Percentiles rank a stretch among this genome's conserved stretches.
phyloP scores from a whole-genome alignment of 2,329 filamentous ascomycete species.

The Aspergillus pseudoterreus region DNA sequence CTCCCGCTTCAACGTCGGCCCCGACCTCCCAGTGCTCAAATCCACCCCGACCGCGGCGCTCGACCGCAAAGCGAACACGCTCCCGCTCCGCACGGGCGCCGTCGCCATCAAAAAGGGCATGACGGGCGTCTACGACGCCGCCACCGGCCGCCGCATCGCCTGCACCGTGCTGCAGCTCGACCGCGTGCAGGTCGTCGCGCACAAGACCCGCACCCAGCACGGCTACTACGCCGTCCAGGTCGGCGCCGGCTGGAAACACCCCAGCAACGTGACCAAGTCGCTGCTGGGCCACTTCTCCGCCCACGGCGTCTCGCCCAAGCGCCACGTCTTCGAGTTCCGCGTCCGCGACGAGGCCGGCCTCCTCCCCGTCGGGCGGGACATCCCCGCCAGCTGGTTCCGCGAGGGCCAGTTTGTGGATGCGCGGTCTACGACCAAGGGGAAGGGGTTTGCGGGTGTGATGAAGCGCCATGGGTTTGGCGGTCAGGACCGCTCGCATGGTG shows the following conservation, averaged over 20 bases:
- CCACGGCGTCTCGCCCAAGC: conserved; percentile 78
- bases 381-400: conserved; percentile 87
- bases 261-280: conserved; percentile 74
- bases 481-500: conserved; percentile 90
- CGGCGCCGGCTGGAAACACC: conserved; percentile 69
- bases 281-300: conserved; percentile 83
- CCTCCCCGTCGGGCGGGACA: conserved; percentile 67
- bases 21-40: conserved; percentile 50
- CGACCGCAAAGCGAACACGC: conserved; percentile 53
- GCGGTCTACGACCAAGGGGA: conserved; percentile 70
- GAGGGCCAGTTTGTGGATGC: conserved; percentile 89
- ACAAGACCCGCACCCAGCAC: conserved; percentile 75
- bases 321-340: conserved; percentile 79
- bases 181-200: conserved; percentile 80
- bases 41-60: conserved; percentile 58
- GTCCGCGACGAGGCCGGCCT: conserved; percentile 72
- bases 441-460: conserved; percentile 97
- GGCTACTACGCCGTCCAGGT: conserved; percentile 95
- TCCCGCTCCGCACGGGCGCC: conserved; percentile 71
- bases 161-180: conserved; percentile 95
- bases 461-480: conserved; percentile 89
- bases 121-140: conserved; percentile 79
- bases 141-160: conserved; percentile 70
- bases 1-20: conserved; percentile 53
- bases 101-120: conserved; percentile 93